Evolutionary conservation across 805 yeast genomes (phyloP).

Genomic region (Kluyveromyces lactis): DNA sequence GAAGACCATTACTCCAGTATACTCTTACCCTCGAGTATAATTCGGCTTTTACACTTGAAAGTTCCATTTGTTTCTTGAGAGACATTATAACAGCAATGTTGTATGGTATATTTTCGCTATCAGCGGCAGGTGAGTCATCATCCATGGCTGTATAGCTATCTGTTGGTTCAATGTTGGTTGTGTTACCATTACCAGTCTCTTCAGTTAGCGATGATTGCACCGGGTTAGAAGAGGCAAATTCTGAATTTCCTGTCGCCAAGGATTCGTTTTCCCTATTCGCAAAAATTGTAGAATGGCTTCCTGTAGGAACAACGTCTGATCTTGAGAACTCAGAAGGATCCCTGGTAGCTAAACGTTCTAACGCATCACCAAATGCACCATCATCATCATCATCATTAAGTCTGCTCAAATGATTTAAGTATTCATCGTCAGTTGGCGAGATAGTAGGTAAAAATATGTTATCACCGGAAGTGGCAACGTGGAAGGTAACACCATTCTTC

Average conservation of each 20-base stretch:
- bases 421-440: conserved; percentile 24
- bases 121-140: conserved; percentile 2
- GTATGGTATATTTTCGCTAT: conserved; percentile 34
- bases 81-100: conserved; percentile 46
- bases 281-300: not conserved
- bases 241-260: too few relatives aligned
- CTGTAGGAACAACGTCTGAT: not conserved
- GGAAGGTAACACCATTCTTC: conserved; percentile 16
- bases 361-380: not conserved
- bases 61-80: conserved; percentile 32
- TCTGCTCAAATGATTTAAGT: conserved; percentile 12
- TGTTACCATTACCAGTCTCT: too few relatives aligned
- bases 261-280: not conserved
- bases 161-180: not conserved
- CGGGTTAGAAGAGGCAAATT: too few relatives aligned
- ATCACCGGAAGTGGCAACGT: conserved; percentile 29
- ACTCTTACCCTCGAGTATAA: conserved; percentile 37
- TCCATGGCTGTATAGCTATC: not conserved
- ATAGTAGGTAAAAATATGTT: conserved; percentile 28
- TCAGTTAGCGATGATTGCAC: too few relatives aligned
- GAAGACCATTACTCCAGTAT: conserved; percentile 48
- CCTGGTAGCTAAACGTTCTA: not conserved
- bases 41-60: conserved; percentile 34
- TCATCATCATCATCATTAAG: conserved; percentile 6
- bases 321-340: not conserved